Evolutionary conservation across 2,329 filamentous ascomycete genomes (phyloP), one percentile per base, ranked within the genome.

Genomic region (Lecanosticta acicola): DNA sequence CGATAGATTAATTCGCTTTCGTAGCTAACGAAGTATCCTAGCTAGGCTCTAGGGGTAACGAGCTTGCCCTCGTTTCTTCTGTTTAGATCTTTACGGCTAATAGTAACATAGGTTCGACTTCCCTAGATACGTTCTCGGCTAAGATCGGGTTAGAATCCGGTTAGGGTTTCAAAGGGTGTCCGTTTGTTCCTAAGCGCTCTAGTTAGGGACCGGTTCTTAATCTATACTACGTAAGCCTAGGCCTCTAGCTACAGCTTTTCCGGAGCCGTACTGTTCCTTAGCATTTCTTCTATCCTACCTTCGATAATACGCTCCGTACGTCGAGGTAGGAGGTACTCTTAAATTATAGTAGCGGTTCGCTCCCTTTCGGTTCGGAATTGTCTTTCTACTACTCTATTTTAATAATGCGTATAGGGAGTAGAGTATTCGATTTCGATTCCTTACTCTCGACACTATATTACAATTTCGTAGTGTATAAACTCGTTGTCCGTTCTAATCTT

Each of bases 201-300:
- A 14, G 35, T 43, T 7, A 24, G 45, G 8, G 18, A 32, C 7
- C 45, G 40, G 32, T 48, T 43, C 40, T 43, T 48, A 32, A 48
- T 34, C 45, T 21, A 48, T 3, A 43, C 32, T 2, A 21, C 33
- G 18, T 48, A 24, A 17, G 20, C n/a, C 14, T 34, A 43, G 19
- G 18, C 19, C 3, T 48, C n/a, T 2, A 32, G 16, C 13, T 3
- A 17, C 7, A 48, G 21, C 5, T 32, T 14, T 35, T 48, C 26
- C 1, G 34, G 40, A 3, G 44, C 41, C 3, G 32, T 32, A 16
- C 2, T 40, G 36, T 13, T 26, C 7, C 18, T 46, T 7, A 11
- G 40, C 26, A n/a, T n/a, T 40, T 18, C 13, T 19, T 2, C 13
- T 17, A 17, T 46, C 43, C 34, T 24, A 2, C 40, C 8, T 34